Conservation (phyloP, 1,139 yeast species). For the Pichia inconspicua region DNA sequence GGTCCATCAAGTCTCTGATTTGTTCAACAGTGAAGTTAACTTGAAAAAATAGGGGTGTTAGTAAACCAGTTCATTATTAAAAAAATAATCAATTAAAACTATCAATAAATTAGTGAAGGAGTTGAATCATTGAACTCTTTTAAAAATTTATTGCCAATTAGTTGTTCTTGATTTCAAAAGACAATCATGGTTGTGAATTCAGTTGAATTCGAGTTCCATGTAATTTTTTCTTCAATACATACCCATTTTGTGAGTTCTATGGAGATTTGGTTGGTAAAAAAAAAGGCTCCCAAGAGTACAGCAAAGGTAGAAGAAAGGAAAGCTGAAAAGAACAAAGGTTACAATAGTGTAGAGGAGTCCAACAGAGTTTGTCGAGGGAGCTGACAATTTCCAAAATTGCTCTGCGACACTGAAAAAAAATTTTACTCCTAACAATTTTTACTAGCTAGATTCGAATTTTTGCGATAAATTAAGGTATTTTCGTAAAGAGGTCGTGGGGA, state of each 20-base stretch:
- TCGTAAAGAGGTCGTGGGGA: neutral
- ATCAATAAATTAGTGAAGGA: neutral
- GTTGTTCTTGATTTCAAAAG: too few species aligned
- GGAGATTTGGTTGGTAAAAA: slow-evolving; percentile 6
- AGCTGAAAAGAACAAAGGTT: neutral
- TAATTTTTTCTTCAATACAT: slow-evolving; percentile 1
- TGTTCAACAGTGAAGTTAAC: slow-evolving; percentile 81
- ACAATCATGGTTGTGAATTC: neutral
- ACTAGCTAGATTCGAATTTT: neutral
- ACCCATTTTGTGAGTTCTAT: slow-evolving; percentile 12
- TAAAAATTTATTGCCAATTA: too few species aligned
- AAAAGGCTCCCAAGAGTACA: neutral
- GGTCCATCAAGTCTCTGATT: slow-evolving; percentile 99
- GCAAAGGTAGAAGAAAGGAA: neutral
- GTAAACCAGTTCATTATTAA: neutral
- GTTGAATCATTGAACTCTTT: too few species aligned
- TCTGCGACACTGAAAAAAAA: neutral
- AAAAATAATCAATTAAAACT: neutral
- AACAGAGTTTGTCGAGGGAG: neutral
- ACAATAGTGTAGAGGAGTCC: neutral
- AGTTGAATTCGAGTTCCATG: neutral
- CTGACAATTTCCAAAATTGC: neutral
- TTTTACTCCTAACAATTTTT: neutral
- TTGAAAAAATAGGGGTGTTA: slow-evolving; percentile 18
- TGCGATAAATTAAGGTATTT: neutral